Evolutionary conservation across 257 asterid genomes (phyloP).

Genomic region (Solanum bulbocastanum): DNA sequence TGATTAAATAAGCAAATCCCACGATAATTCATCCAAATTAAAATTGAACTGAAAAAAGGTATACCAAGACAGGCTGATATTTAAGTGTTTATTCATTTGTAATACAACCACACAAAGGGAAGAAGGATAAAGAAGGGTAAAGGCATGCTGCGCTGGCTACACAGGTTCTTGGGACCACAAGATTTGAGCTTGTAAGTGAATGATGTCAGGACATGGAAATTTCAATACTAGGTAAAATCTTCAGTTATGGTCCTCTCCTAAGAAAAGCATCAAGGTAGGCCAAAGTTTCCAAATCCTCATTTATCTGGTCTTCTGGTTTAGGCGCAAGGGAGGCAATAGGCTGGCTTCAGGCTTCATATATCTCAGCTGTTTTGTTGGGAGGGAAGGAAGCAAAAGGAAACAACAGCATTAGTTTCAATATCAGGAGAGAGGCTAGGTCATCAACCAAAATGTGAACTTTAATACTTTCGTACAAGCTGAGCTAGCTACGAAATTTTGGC

Average conservation of each 20-base stretch:
- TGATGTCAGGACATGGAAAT: conserved; percentile 56
- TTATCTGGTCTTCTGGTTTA: conserved; percentile 92
- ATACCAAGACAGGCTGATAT: conserved; percentile 24
- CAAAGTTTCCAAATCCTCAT: conserved; percentile 45
- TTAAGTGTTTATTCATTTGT: conserved; percentile 22
- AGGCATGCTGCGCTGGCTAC: conserved; percentile 22
- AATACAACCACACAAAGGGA: conserved; percentile 32
- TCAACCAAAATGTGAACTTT: conserved; percentile 5
- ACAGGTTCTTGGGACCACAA: conserved; percentile 73
- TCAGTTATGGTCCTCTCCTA: conserved; percentile 72
- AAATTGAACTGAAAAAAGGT: not conserved
- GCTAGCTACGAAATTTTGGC: not conserved
- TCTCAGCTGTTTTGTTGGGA: conserved; percentile 79
- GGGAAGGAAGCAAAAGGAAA: conserved; percentile 77
- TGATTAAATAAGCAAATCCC: not conserved
- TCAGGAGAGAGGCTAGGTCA: conserved; percentile 13
- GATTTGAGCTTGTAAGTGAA: conserved; percentile 49
- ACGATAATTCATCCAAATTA: not conserved
- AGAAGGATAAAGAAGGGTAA: conserved; percentile 43
- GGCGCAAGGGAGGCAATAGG: conserved; percentile 65
- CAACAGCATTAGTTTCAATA: conserved; percentile 56
- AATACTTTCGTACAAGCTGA: not conserved
- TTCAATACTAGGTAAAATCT: conserved; percentile 50
- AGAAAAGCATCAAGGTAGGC: conserved; percentile 75
- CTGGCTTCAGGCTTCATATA: conserved; percentile 68